Conservation (phyloP, 2,329 filamentous ascomycete genomes). For the Penicillium brasilianum region DNA sequence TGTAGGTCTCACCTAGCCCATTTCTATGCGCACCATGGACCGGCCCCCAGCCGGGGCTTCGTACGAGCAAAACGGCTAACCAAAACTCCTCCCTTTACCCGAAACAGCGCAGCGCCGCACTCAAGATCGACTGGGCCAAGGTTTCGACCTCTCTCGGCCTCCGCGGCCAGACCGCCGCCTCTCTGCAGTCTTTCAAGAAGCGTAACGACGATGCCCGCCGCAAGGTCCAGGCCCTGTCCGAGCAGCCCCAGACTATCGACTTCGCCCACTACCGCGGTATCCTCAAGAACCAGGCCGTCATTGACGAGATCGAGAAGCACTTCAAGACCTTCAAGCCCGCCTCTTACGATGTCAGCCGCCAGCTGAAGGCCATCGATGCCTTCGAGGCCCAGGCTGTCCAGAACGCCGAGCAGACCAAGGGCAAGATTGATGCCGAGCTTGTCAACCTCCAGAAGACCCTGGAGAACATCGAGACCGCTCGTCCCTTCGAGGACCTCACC, state of each 20-base stretch:
- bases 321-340: slow-evolving; percentile 89
- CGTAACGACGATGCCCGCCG: slow-evolving; percentile 98
- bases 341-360: slow-evolving; percentile 89
- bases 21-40: slow-evolving; percentile 4
- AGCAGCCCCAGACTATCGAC: slow-evolving; percentile 86
- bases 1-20: slow-evolving; percentile 36
- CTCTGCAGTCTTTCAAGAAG: slow-evolving; percentile 98
- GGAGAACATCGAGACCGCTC: slow-evolving; percentile 94
- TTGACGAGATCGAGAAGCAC: slow-evolving; percentile 97
- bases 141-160: slow-evolving; percentile 93
- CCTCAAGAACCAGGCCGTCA: slow-evolving; percentile 93
- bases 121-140: slow-evolving; percentile 99
- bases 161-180: slow-evolving; percentile 88
- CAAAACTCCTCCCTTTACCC: slow-evolving; percentile 20
- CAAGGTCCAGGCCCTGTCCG: slow-evolving; percentile 81
- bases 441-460: slow-evolving; percentile 92
- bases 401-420: slow-evolving; percentile 96
- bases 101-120: slow-evolving; percentile 87
- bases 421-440: slow-evolving; percentile 92
- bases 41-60: background rate
- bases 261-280: slow-evolving; percentile 88
- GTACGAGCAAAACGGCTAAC: slow-evolving; percentile 30
- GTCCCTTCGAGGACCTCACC: slow-evolving; percentile 95
- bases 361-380: slow-evolving; percentile 97
- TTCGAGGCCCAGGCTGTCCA: slow-evolving; percentile 97